Percentiles rank a stretch among this genome's conserved stretches.
Conservation (phyloP, 1,139 yeast genomes). For the Hansenula anomala region DNA sequence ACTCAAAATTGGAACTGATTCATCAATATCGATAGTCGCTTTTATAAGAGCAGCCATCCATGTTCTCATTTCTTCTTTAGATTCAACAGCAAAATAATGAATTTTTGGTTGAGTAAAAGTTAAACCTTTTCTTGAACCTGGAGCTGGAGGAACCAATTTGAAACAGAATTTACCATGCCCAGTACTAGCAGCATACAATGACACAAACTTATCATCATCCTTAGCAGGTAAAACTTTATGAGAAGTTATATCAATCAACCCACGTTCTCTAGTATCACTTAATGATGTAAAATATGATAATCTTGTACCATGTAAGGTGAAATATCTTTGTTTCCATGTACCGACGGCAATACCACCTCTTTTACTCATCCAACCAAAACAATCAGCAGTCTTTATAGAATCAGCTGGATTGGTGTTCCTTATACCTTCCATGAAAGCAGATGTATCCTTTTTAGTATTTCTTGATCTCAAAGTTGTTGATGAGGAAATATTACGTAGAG, state of each 20-base stretch:
- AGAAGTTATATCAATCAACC: conserved; percentile 91
- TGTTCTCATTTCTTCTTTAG: conserved; percentile 83
- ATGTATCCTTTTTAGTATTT: conserved; percentile 57
- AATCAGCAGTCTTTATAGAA: conserved; percentile 70
- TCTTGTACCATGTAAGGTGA: conserved; percentile 88
- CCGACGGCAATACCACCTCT: conserved; percentile 82
- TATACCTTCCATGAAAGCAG: conserved; percentile 94
- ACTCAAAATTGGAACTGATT: conserved; percentile 87
- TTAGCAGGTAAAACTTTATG: conserved; percentile 81
- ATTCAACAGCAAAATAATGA: conserved; percentile 93
- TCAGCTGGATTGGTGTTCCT: conserved; percentile 71
- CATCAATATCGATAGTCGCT: conserved; percentile 95
- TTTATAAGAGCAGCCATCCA: conserved; percentile 97
- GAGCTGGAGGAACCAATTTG: conserved; percentile 94
- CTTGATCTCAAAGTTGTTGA: conserved; percentile 22
- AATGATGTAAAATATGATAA: conserved; percentile 81
- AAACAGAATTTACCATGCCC: conserved; percentile 92
- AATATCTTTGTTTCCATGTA: conserved; percentile 88
- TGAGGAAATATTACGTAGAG: conserved; percentile 23
- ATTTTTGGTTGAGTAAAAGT: conserved; percentile 96
- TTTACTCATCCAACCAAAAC: conserved; percentile 95
- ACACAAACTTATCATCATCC: conserved; percentile 72
- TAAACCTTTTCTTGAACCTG: conserved; percentile 91
- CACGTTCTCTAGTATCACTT: conserved; percentile 80
- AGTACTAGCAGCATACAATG: conserved; percentile 86